Base-by-base conservation (phyloP, 176 grass and related monocot species). In the Avena eriantha region DNA sequence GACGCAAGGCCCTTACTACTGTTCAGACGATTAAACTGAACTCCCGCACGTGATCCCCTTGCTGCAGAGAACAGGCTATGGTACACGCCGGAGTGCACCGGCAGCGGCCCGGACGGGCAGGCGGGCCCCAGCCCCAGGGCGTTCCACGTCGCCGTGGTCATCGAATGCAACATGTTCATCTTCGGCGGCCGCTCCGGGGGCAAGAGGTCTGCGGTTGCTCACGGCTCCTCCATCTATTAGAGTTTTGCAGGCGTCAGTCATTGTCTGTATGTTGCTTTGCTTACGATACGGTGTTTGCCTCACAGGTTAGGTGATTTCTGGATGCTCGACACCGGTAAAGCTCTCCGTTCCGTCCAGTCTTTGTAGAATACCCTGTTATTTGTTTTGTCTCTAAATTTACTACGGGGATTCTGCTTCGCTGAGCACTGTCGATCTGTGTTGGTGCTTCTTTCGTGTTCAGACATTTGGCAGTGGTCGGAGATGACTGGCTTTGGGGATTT, bases 391-490 rank as follows among this genome's bases (percentile, higher is more conserved):
- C 10, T 8, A 60, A 55, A 39, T 61, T 58, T 34, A 19, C 4
- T n/a, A n/a, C 8, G 1, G 29, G 10, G 59, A 34, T 83, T 77
- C 8, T 10, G 36, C 16, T 73, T 2, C 45, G 17, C 13, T 85
- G 57, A 67, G 63, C 45, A 10, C 17, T 17, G 3, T 34, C 8
- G 1, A 0, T 54, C 26, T 55, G 73, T 8, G 13, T 16, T 49
- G 34, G 15, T 86, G 8, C 8, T 80, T 82, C 56, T 93, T 35
- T 87, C 50, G 48, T 83, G 89, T 72, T 87, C 82, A 91, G 96
- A 98, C 43, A 88, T 98, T 80, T 96, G 96, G 96, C 96, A 98
- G 70, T 98, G 96, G 96, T 98, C 93, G 0, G 93, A 98, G 61
- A 86, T 98, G 84, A 96, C 88, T 12, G 92, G 92, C 51, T 98